Evolutionary conservation across 164 flowering plant species (phyloP).

Genomic region (Nelumbo lutea): DNA sequence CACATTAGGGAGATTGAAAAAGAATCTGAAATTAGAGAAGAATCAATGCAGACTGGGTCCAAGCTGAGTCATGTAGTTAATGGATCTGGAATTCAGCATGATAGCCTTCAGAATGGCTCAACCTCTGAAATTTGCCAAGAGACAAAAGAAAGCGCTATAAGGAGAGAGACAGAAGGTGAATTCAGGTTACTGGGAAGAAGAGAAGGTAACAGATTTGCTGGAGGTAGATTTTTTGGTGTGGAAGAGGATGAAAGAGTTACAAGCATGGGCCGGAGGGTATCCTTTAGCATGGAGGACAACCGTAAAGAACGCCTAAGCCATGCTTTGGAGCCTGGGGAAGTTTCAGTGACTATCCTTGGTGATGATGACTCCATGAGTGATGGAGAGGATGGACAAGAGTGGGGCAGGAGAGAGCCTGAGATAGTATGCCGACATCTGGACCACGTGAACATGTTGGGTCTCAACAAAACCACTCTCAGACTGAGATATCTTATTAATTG

Average conservation of each 20-base stretch:
- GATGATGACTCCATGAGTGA: slow-evolving; percentile 48
- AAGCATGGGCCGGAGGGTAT: slow-evolving; percentile 70
- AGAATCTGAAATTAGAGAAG: slow-evolving; percentile 28
- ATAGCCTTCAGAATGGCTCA: slow-evolving; percentile 28
- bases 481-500: slow-evolving; percentile 67
- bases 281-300: slow-evolving; percentile 71
- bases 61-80: slow-evolving; percentile 15
- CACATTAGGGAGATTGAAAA: slow-evolving; percentile 49
- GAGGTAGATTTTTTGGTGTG: slow-evolving; percentile 67
- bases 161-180: slow-evolving; percentile 97
- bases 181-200: slow-evolving; percentile 80
- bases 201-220: slow-evolving; percentile 49
- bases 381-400: slow-evolving; percentile 46
- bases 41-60: slow-evolving; percentile 7
- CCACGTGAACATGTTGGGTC: slow-evolving; percentile 68
- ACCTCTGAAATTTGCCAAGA: slow-evolving; percentile 39
- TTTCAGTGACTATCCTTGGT: slow-evolving; percentile 44
- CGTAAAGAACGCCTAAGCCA: slow-evolving; percentile 38
- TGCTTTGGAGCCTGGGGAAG: slow-evolving; percentile 57
- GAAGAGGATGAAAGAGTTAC: slow-evolving; percentile 58
- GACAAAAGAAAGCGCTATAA: slow-evolving; percentile 78
- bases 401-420: slow-evolving; percentile 50
- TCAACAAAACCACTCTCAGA: slow-evolving; percentile 56
- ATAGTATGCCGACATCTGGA: slow-evolving; percentile 57
- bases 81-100: slow-evolving; percentile 24